Conservation (phyloP, 1,284 basidiomycete genomes). For the Trametes hirsuta region DNA sequence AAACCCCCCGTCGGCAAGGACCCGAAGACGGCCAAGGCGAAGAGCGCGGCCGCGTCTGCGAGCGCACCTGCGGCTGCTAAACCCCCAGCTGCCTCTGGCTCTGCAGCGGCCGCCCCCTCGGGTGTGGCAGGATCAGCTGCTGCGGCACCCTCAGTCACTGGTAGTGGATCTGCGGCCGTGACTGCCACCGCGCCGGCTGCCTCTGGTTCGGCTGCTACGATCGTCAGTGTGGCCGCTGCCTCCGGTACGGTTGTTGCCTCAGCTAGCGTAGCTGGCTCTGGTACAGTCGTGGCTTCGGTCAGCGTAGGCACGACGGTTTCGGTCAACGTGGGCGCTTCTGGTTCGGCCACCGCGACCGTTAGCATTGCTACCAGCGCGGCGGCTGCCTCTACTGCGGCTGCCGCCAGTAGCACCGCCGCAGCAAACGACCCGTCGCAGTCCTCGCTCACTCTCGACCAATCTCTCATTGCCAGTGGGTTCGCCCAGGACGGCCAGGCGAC, state of each 20-base stretch:
- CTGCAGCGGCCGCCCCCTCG: no score
- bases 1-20: not conserved
- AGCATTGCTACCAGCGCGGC: not conserved
- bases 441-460: conserved; percentile 32
- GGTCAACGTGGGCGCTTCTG: not conserved
- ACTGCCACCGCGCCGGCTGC: no score
- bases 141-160: no score
- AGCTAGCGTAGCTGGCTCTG: no score
- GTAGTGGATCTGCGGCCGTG: no score
- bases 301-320: no score
- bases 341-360: not conserved
- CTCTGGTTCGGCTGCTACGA: no score
- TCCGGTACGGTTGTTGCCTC: no score
- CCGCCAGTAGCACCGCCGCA: not conserved
- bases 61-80: not conserved
- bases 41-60: not conserved
- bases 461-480: conserved; percentile 31
- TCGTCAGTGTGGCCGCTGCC: no score
- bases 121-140: no score
- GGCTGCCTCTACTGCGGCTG: not conserved
- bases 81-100: no score
- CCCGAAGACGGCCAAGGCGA: not conserved
- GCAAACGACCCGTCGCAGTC: conserved; percentile 26
- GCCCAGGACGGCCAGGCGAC: conserved; percentile 43
- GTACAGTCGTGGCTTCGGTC: no score